These are phyloP conservation scores for Xylaria acuta DNA, from an alignment of 495 filamentous ascomycete species.

Conservation along the genomic window DNA sequence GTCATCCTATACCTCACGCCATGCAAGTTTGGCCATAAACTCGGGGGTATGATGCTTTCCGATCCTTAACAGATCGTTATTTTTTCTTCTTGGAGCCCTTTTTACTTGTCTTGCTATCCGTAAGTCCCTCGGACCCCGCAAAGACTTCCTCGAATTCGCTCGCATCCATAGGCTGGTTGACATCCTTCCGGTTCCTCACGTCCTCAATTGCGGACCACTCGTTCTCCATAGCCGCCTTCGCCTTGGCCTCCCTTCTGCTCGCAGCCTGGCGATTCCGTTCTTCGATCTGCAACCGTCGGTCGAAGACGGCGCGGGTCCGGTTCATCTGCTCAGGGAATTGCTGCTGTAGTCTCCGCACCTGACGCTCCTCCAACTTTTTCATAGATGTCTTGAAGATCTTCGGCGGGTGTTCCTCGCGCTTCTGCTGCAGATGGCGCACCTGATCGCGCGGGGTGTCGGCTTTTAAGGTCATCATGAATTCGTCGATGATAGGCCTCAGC, in stretches of 20 bases:
- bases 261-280: not conserved
- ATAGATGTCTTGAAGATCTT: not conserved
- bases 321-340: not conserved
- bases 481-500: conserved; percentile 28
- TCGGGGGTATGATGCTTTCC: not conserved
- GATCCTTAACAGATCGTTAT: not conserved
- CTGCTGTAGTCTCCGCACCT: not conserved
- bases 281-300: not conserved
- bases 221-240: no score
- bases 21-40: not conserved
- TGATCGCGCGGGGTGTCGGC: conserved; percentile 16
- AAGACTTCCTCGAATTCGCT: not conserved
- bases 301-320: not conserved
- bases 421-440: conserved; percentile 24
- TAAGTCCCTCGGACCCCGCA: not conserved
- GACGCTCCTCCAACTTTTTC: not conserved
- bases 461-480: conserved; percentile 30
- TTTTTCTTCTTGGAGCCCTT: not conserved
- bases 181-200: not conserved
- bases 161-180: not conserved
- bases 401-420: conserved; percentile 17
- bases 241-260: not conserved
- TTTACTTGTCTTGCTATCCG: not conserved
- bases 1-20: not conserved
- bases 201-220: not conserved